Evolutionary conservation across 1,284 basidiomycete species (phyloP), one percentile per base, ranked within the genome.

Genomic region (Papiliotrema fonsecae): DNA sequence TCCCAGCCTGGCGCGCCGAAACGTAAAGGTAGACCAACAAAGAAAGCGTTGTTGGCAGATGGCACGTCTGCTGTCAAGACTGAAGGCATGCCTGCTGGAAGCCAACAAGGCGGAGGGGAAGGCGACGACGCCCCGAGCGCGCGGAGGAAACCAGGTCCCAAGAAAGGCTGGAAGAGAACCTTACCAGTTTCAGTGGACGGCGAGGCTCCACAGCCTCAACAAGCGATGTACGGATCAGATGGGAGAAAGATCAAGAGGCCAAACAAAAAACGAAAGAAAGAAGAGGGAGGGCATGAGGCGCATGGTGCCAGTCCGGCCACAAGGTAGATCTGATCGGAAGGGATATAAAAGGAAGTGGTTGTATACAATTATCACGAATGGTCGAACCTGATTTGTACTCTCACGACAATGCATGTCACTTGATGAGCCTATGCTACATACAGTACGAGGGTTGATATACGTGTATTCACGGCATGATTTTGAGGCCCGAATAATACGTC

Each of bases 121-220:
- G 50, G 47, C 35, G 62, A 64, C 10, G 35, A 37, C 45, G 40
- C 50, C 9, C 56, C 55, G n/a, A 48, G 59, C 34, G 62, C 62
- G 52, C 62, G 52, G 52, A 62, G 56, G 61, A 70, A 62, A 52
- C 64, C 61, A 27, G 69, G 64, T 26, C 69, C 64, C n/a, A 67
- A 61, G 56, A 71, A 62, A 55, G 69, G 61, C 2, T 73, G 62
- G 65, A 68, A 65, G 58, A 26, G 14, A 19, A 42, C 26, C 5
- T 16, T 10, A 30, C 35, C n/a, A 19, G 49, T 24, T 28, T 25
- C 13, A 14, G 39, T 18, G 32, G 24, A 25, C 30, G 31, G 35
- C 36, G 42, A 22, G 24, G 43, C 6, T n/a, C n/a, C n/a, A n/a
- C n/a, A n/a, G 21, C 36, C 9, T n/a, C 13, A 21, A 38, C 9